phyloP scores from a whole-genome alignment of 192 early-diverging fungal species.

The Rhizophagus sp. region DNA sequence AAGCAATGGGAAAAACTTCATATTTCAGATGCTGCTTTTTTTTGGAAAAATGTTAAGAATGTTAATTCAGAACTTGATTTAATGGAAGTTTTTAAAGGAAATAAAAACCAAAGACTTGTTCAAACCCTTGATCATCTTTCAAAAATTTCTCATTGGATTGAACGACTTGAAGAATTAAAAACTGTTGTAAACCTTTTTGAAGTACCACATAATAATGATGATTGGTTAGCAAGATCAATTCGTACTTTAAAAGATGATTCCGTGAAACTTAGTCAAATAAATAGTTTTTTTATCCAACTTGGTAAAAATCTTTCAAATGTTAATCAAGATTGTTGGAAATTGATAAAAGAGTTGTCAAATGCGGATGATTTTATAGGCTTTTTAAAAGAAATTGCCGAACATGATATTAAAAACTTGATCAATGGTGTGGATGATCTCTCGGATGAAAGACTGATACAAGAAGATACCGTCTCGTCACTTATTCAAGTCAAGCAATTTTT shows the following conservation, averaged over 20 bases:
- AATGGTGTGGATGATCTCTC: constrained; percentile 33
- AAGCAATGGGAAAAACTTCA: constrained; percentile 3
- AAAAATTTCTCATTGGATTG: not conserved
- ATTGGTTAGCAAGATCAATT: not conserved
- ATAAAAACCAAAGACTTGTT: not conserved
- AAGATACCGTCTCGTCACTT: constrained; percentile 21
- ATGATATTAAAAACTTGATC: constrained; percentile 34
- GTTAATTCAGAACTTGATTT: constrained; percentile 12
- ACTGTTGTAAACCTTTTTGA: not conserved
- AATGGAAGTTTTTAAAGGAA: not conserved
- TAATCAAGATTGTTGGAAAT: not conserved
- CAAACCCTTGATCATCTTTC: not conserved
- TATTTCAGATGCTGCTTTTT: not conserved
- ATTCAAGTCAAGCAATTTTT: constrained; percentile 33
- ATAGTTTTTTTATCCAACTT: not conserved
- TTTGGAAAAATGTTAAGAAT: constrained; percentile 17
- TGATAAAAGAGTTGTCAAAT: constrained; percentile 1
- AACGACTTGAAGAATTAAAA: not conserved
- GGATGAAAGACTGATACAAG: constrained; percentile 30
- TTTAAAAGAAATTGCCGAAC: not conserved
- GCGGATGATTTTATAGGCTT: not conserved
- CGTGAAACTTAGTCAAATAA: not conserved
- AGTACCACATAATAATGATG: not conserved
- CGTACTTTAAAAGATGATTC: not conserved
- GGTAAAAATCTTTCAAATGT: not conserved